Percentiles rank a stretch among this genome's conserved stretches.
phyloP scores from a whole-genome alignment of 306 rosid species.

The Sesbania bispinosa region DNA sequence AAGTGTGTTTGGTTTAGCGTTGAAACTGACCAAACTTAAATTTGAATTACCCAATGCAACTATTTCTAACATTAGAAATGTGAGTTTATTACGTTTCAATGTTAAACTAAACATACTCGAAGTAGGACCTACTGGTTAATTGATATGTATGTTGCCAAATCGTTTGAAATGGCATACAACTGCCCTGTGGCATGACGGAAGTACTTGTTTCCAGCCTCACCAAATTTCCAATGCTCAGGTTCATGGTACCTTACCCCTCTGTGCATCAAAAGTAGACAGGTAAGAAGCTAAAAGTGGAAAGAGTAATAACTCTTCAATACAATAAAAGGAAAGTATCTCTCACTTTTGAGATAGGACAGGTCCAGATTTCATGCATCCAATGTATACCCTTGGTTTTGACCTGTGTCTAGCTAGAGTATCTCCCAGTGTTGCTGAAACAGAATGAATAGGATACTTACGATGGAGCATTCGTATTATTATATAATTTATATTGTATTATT shows the following conservation, averaged over 20 bases:
- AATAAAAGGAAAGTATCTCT: constrained; percentile 17
- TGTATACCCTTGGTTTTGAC: constrained; percentile 66
- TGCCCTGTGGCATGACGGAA: constrained; percentile 99
- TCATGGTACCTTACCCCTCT: constrained; percentile 99
- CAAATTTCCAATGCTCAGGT: constrained; percentile 95
- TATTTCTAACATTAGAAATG: too few relatives aligned
- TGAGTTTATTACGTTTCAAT: too few relatives aligned
- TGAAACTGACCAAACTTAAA: too few relatives aligned
- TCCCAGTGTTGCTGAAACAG: constrained; percentile 82
- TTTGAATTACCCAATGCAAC: too few relatives aligned
- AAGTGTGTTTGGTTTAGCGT: too few relatives aligned
- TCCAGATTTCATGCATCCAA: constrained; percentile 99
- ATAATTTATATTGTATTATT: too few relatives aligned
- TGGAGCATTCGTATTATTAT: neutral
- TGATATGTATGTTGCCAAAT: constrained; percentile 85
- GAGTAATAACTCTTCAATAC: neutral
- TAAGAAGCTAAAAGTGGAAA: constrained; percentile 35
- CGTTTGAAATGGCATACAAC: constrained; percentile 89
- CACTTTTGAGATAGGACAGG: constrained; percentile 90
- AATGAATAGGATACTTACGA: constrained; percentile 13
- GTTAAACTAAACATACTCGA: too few relatives aligned
- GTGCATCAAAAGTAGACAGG: constrained; percentile 23
- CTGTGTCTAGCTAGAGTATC: constrained; percentile 90
- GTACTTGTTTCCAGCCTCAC: constrained; percentile 94
- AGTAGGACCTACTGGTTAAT: constrained; percentile 70